Percentiles rank a stretch among this genome's conserved stretches.
These are phyloP conservation scores for Curvularia eragrostidis DNA, from an alignment of 2,329 filamentous ascomycete genomes.

Conservation along the genomic window DNA sequence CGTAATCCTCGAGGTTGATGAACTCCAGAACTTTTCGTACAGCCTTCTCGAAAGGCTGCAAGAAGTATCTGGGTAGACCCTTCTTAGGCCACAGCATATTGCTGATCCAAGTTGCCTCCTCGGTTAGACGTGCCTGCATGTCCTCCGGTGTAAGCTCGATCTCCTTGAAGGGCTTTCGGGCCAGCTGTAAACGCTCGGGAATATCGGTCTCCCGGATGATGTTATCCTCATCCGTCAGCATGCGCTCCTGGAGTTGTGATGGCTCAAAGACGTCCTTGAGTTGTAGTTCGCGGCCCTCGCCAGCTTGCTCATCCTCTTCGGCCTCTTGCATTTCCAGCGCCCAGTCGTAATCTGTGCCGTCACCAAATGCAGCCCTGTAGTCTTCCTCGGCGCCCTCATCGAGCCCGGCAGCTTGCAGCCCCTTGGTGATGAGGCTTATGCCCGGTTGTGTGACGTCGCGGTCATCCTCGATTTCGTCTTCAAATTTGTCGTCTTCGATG, in stretches of 20 bases:
- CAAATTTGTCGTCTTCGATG: conserved; percentile 89
- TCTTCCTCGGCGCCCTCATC: conserved; percentile 94
- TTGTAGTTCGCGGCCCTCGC: conserved; percentile 83
- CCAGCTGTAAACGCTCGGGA: conserved; percentile 92
- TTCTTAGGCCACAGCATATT: conserved; percentile 91
- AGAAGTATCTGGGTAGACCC: conserved; percentile 72
- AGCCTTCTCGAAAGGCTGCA: conserved; percentile 83
- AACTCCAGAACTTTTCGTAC: conserved; percentile 94
- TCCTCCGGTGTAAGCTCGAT: conserved; percentile 82
- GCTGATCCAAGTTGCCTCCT: conserved; percentile 92
- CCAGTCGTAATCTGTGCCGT: conserved; percentile 95
- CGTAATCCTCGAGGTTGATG: conserved; percentile 90
- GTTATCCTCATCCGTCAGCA: conserved; percentile 95
- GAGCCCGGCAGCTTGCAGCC: conserved; percentile 81
- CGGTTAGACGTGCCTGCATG: conserved; percentile 66
- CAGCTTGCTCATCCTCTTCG: conserved; percentile 76
- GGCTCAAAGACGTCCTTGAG: conserved; percentile 98
- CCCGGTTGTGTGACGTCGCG: conserved; percentile 84
- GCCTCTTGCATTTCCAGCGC: conserved; percentile 88
- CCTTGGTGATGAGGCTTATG: conserved; percentile 70
- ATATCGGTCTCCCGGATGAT: conserved; percentile 86
- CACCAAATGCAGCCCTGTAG: conserved; percentile 94
- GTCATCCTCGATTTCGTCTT: conserved; percentile 82
- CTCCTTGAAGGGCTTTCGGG: conserved; percentile 85
- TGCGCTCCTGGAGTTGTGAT: conserved; percentile 89